These are phyloP conservation scores for Aspergillus jensenii DNA, from an alignment of 2,329 filamentous ascomycete species.

Conservation along the genomic window DNA sequence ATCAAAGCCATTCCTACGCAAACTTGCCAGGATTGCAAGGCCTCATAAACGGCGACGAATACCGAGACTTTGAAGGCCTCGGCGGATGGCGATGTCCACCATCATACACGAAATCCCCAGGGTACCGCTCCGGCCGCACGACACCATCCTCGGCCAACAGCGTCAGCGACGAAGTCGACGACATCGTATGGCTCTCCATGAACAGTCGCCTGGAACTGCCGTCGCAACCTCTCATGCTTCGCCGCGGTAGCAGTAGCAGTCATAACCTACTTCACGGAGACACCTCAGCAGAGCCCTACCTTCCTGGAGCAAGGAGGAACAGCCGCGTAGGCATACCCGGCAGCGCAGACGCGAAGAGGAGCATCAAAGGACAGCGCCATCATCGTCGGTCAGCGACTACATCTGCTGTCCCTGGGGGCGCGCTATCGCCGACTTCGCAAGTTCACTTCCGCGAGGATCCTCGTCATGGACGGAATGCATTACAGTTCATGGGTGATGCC, in stretches of 20 bases:
- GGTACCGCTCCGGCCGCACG: constrained; percentile 20
- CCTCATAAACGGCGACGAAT: constrained; percentile 33
- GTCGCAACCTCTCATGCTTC: constrained; percentile 26
- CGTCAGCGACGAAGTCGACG: constrained; percentile 29
- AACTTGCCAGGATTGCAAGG: constrained; percentile 21
- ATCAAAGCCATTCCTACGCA: constrained; percentile 15
- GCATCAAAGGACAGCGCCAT: constrained; percentile 19
- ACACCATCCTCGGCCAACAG: constrained; percentile 27
- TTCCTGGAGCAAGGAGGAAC: constrained; percentile 6
- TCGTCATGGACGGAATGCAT: neutral
- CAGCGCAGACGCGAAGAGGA: neutral
- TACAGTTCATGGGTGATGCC: neutral
- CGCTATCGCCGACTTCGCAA: neutral
- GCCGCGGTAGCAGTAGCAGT: constrained; percentile 5
- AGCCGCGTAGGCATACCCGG: neutral
- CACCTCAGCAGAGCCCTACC: constrained; percentile 9
- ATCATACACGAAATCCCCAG: constrained; percentile 19
- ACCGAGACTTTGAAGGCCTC: constrained; percentile 46
- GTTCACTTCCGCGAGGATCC: neutral
- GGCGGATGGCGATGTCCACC: constrained; percentile 39
- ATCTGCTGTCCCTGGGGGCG: constrained; percentile 23
- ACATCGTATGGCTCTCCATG: constrained; percentile 39
- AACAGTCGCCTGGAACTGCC: constrained; percentile 41
- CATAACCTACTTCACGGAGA: neutral
- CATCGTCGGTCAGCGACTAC: constrained; percentile 38